Evolutionary conservation across 768 basidiomycete genomes (phyloP), one percentile per base, ranked within the genome.

Genomic region (Strobilomyces echinocephalus): DNA sequence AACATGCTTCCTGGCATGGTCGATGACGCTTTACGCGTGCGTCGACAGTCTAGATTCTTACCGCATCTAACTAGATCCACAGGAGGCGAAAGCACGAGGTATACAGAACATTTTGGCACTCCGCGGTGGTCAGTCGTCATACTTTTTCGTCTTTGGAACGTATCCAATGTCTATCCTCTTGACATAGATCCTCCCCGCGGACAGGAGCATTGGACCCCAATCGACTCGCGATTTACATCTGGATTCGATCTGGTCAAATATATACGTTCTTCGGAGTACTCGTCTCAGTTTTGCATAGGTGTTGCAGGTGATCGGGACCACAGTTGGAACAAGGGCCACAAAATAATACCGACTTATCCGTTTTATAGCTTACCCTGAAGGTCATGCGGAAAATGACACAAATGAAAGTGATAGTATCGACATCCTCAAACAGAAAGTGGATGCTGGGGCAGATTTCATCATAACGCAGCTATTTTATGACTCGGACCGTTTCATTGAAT

Each of bases 381-480:
- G 91, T 1, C 87, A 94, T 63, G 73, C 85, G 2, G 91, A 88
- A 59, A 76, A 75, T 38, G 67, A 72, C 9, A 66, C 74, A 3
- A 76, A 77, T 49, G 84, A 85, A 63, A 84, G 87, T 49, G 69
- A 73, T 39, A 80, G 88, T 62, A 72, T 98, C 16, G 73, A 79
- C 2, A 75, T 84, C 61, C 75, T 99, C 52, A 91, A 88, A 68
- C 78, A 79, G 41, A 99, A 98, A 69, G 84, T 97, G 36, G 87
- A 95, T 61, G 93, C 91, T 0, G 97, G 97, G 15, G 95, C 95
- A 2, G 90, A 97, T 63, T 98, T 92, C 67, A 90, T 99, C 55
- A 76, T 98, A 47, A 98, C 97, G 0, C 97, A 99, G 63, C 76
- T 98, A 7, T 99, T 99, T 71, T 99, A 98, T 72, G 95, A 99